phyloP scores from a whole-genome alignment of 2,329 filamentous ascomycete species.

The Botrytis fabae region DNA sequence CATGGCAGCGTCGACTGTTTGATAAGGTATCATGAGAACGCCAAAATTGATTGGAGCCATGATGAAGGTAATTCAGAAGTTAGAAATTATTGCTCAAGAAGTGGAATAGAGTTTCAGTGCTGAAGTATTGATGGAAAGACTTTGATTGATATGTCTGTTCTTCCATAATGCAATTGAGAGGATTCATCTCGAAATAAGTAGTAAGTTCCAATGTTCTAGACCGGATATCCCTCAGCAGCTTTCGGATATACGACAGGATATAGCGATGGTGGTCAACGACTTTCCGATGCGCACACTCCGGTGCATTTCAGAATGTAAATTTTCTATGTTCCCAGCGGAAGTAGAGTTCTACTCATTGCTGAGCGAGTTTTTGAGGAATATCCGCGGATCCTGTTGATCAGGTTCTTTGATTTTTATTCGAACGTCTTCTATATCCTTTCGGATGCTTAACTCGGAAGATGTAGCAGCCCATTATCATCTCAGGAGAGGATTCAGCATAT shows the following conservation, averaged over 20 bases:
- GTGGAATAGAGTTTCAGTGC: neutral
- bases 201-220: neutral
- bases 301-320: no score
- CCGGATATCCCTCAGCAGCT: neutral
- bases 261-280: neutral
- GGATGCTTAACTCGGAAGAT: neutral
- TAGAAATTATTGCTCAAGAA: neutral
- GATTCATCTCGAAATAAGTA: neutral
- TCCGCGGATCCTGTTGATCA: no score
- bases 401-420: neutral
- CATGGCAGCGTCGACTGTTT: constrained; percentile 34
- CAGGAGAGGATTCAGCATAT: neutral
- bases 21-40: constrained; percentile 35
- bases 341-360: neutral
- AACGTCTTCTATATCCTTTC: no score
- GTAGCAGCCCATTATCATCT: neutral
- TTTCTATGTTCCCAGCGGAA: neutral
- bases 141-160: neutral
- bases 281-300: neutral
- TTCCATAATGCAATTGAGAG: neutral
- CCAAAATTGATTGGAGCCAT: constrained; percentile 38
- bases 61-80: neutral
- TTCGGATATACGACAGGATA: constrained; percentile 16
- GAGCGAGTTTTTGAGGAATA: neutral
- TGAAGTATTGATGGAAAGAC: neutral